Percentiles rank a stretch among this genome's conserved stretches.
phyloP scores from a whole-genome alignment of 2,329 filamentous ascomycete genomes.

The Xylaria sp. region DNA sequence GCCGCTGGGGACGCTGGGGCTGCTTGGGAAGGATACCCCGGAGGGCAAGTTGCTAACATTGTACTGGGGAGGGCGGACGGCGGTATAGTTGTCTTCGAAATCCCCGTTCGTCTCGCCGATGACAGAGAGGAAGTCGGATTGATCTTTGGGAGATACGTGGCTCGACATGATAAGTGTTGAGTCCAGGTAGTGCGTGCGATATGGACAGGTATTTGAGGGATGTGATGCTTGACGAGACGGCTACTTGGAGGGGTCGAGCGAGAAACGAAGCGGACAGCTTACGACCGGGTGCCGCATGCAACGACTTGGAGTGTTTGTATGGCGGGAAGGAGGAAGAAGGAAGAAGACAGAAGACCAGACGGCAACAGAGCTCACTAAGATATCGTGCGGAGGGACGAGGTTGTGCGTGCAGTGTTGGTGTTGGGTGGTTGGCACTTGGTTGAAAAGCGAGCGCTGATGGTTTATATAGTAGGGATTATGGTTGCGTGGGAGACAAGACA shows the following conservation, averaged over 20 bases:
- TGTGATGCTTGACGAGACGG: not conserved
- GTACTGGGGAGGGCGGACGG: conserved; percentile 18
- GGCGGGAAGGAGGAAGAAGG: too few species aligned
- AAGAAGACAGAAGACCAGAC: not conserved
- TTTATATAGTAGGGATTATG: not conserved
- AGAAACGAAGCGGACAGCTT: conserved; percentile 5
- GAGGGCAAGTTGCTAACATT: conserved; percentile 7
- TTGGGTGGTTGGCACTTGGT: not conserved
- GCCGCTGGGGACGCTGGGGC: not conserved
- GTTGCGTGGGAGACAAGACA: not conserved
- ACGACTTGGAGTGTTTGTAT: not conserved
- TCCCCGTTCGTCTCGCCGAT: not conserved
- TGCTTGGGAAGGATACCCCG: not conserved
- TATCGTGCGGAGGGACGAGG: not conserved
- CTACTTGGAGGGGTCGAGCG: not conserved
- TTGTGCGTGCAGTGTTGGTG: not conserved
- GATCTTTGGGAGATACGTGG: not conserved
- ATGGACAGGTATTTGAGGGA: not conserved
- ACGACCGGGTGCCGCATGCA: not conserved
- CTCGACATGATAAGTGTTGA: conserved; percentile 7
- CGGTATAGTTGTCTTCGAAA: conserved; percentile 17
- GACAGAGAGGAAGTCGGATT: not conserved
- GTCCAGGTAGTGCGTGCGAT: not conserved
- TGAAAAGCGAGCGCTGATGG: not conserved
- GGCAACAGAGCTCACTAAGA: not conserved